Base-by-base conservation (phyloP, 2,329 filamentous ascomycete species). In the Aspergillus pseudoglaucus region DNA sequence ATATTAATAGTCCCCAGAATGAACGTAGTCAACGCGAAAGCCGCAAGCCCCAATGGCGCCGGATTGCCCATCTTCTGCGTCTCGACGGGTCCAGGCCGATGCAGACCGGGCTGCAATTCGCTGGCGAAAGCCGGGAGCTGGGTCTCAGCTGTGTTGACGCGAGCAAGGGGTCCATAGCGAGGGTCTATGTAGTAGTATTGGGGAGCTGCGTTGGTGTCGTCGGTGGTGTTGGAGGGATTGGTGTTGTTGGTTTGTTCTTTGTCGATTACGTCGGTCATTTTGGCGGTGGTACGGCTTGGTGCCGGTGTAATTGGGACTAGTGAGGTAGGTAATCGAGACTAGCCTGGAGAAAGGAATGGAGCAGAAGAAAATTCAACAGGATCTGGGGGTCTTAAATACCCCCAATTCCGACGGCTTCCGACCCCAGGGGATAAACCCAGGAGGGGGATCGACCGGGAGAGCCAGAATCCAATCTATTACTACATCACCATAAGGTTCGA, bases 21-120 rank as follows among this genome's bases (percentile, higher is more conserved):
- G 62, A 90, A 90, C 3, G 85, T 89, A 37, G 85, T 89, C 59
- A 90, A 73, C 46, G 85, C 86, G 70, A 90, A 90, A 56, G 83
- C 85, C 47, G 74, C 78, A 30, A 90, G 78, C 46, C 86, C 86
- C 23, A 89, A 75, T 7, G 85, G 85, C 22, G 83, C 84, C 2
- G 86, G 85, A 69, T 89, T 89, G 70, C 80, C 85, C 65, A 88
- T 79, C 70, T 84, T 83, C 65, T 82, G 80, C 8, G 62, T 54
- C 63, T 79, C 75, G 14, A 42, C 18, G 40, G 40, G 69, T 78
- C 77, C 37, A 2, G 80, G 73, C 65, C 75, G 79, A 73, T 82
- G 78, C 17, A 76, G 67, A 64, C 83, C 82, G 22, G 84, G 83
- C 64, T 87, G 82, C 63, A 87, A 80, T 55, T 82, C 80, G 67